These are phyloP conservation scores for Cladophialophora chaetospira DNA, from an alignment of 2,329 filamentous ascomycete genomes.

Conservation along the genomic window DNA sequence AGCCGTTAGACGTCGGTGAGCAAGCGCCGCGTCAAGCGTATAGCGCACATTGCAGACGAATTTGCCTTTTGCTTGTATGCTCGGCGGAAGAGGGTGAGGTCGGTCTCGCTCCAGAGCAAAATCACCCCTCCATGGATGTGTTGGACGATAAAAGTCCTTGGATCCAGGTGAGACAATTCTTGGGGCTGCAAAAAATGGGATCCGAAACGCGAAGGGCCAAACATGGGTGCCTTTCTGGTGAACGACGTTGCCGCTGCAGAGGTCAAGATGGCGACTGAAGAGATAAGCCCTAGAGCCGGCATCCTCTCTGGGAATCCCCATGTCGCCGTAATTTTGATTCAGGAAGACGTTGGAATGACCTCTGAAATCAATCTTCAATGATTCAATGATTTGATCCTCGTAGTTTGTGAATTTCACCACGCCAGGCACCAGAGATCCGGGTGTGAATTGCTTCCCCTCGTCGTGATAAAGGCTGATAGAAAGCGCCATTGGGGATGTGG, in stretches of 20 bases:
- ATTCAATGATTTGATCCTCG: constrained; percentile 13
- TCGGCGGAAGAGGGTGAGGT: constrained; percentile 23
- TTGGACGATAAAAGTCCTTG: constrained; percentile 8
- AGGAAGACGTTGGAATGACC: constrained; percentile 15
- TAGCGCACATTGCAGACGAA: constrained; percentile 16
- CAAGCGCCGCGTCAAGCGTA: constrained; percentile 10
- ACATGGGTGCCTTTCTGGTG: constrained; percentile 15
- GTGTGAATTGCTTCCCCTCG: constrained; percentile 6
- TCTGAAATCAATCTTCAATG: constrained; percentile 9
- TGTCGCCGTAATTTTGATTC: constrained; percentile 18
- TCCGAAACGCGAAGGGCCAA: constrained; percentile 23
- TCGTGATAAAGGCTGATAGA: constrained; percentile 11
- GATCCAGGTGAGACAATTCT: constrained; percentile 4
- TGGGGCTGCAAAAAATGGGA: constrained; percentile 18
- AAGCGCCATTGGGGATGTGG: constrained; percentile 13
- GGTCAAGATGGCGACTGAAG: constrained; percentile 13
- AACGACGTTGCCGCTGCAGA: constrained; percentile 6
- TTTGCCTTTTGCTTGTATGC: constrained; percentile 1
- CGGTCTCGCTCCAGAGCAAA: background rate
- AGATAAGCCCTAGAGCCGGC: constrained; percentile 7
- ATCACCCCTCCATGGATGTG: constrained; percentile 17
- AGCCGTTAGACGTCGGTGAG: background rate
- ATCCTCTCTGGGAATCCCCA: constrained; percentile 5
- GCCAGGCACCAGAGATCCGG: constrained; percentile 17
- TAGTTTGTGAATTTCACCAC: constrained; percentile 12